Base-by-base conservation (phyloP, 148 eudicot genomes). In the Vaccinium macrocarpon region DNA sequence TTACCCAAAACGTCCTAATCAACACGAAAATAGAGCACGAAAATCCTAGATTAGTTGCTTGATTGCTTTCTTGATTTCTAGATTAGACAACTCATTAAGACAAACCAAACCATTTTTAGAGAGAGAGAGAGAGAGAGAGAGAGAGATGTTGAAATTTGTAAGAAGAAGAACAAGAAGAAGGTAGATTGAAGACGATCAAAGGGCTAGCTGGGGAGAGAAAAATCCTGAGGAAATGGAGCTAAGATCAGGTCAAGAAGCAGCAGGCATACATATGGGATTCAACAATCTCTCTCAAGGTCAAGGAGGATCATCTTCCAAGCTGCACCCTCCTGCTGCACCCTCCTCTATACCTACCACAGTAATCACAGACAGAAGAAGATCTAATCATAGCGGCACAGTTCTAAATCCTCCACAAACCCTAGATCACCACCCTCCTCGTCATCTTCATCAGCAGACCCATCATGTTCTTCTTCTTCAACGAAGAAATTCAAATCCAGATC, bases 391-490 rank as follows among this genome's bases (percentile, higher is more conserved):
- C 85, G 73, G 3, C 23, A 68, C 85, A 11, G 81, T 78, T 75
- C 79, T 83, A 46, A 68, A 85, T 78, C 85, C 86, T 38, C 64
- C 82, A 9, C 84, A 82, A 78, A 83, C 89, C 83, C 85, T 84
- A 82, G 87, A 84, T 82, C 84, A 51, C 35, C 82, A 57, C 50
- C 76, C n/a, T 21, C 79, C 66, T 8, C 27, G 2, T 79, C 25
- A 38, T 55, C 82, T 38, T 57, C 76, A 23, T 53, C 84, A 64
- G 38, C 38, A 35, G 38, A 35, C 38, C 38, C 38, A 35, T 35
- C 38, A 35, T 35, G 38, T 2, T 35, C 38, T 35, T 35, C 38
- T 35, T 35, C 38, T 35, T 35, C 38, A 35, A 35, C 38, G 38
- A 35, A 35, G 19, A 68, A 13, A 51, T 27, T 15, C 46, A 23